Conservation (phyloP, 1,284 basidiomycete species). For the Naganishia sp. region DNA sequence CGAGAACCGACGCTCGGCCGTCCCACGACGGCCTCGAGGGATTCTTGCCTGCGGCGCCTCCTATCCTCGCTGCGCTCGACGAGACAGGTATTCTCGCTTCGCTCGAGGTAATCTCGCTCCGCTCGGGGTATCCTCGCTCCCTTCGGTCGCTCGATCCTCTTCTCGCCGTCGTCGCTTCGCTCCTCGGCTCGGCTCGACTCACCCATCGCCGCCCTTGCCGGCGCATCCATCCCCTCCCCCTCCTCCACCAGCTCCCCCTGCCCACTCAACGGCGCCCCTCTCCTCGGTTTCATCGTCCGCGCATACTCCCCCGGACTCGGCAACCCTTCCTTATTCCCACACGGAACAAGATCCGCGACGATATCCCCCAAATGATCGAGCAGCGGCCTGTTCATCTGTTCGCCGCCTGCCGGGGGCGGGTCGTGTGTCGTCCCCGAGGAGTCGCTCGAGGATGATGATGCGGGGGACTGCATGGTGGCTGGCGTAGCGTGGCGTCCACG, state of each 20-base stretch:
- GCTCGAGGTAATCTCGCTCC: no score
- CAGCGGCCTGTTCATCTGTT: conserved; percentile 10
- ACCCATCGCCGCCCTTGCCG: conserved; percentile 48
- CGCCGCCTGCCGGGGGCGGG: conserved; percentile 15
- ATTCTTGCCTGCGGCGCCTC: no score
- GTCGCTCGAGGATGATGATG: conserved; percentile 3
- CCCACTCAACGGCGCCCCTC: conserved; percentile 23
- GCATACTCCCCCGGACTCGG: conserved; percentile 22
- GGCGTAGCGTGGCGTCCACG: no score
- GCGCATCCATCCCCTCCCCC: conserved; percentile 46
- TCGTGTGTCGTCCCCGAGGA: background rate
- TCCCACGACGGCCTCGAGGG: no score
- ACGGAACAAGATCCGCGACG: background rate
- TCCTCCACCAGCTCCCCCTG: conserved; percentile 10
- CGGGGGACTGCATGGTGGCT: background rate
- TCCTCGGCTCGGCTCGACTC: conserved; percentile 2
- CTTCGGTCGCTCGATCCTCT: no score
- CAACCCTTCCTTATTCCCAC: background rate
- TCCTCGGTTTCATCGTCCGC: conserved; percentile 1
- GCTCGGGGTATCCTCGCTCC: no score
- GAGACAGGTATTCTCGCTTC: no score
- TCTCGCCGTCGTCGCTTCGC: no score
- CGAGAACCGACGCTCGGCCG: no score
- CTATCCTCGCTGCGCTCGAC: no score
- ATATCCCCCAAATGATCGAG: conserved; percentile 7